Percentiles rank a stretch among this genome's conserved stretches.
Evolutionary conservation across 2,329 filamentous ascomycete species (phyloP).

Genomic region (Chaetothyriales sp.): DNA sequence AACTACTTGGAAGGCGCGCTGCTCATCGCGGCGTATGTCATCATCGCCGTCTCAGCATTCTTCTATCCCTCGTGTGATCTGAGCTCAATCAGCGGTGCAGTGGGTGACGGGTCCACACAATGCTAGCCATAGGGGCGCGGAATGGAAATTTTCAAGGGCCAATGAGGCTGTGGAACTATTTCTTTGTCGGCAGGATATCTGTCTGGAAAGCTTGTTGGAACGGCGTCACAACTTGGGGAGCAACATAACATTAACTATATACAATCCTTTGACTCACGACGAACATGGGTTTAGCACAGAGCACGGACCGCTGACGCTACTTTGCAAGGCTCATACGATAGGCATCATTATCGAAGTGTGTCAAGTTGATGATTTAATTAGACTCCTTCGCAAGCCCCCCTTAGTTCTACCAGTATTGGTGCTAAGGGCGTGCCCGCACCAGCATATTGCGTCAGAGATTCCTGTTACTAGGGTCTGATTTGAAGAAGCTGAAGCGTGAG

Average conservation of each 20-base stretch:
- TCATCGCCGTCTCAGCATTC: conserved; percentile 53
- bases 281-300: not conserved
- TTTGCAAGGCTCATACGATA: not conserved
- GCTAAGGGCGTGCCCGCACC: no score
- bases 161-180: not conserved
- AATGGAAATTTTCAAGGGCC: not conserved
- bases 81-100: conserved; percentile 11
- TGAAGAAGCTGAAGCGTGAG: no score
- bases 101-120: not conserved
- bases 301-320: not conserved
- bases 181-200: not conserved
- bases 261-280: not conserved
- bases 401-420: no score
- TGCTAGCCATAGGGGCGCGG: not conserved
- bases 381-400: no score
- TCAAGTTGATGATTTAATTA: not conserved
- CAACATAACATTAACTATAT: not conserved
- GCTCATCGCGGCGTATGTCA: conserved; percentile 53
- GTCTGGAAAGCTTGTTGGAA: not conserved
- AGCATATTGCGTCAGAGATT: no score
- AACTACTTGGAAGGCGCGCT: conserved; percentile 69
- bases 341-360: not conserved
- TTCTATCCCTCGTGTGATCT: conserved; percentile 44
- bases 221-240: not conserved
- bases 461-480: no score